phyloP scores from a whole-genome alignment of 305 asterid genomes.

The Fraxinus floribunda region DNA sequence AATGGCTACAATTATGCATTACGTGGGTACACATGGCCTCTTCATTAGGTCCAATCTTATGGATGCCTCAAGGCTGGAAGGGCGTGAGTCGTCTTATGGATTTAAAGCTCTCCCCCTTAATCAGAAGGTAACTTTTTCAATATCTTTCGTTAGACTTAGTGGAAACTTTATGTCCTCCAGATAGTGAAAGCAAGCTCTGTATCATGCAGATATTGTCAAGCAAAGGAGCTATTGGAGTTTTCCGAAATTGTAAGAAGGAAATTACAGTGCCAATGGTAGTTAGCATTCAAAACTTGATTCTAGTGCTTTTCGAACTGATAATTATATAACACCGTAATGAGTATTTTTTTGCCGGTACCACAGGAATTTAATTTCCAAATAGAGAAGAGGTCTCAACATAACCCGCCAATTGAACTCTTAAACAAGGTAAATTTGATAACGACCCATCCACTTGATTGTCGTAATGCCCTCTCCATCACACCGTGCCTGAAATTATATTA shows the following conservation, averaged over 20 bases:
- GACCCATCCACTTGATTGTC: constrained; percentile 16
- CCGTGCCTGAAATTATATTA: not conserved
- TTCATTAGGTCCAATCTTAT: constrained; percentile 27
- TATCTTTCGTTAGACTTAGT: not conserved
- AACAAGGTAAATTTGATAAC: constrained; percentile 50
- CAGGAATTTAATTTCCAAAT: constrained; percentile 84
- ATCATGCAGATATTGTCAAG: constrained; percentile 67
- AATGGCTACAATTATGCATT: not conserved
- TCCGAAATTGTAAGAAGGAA: constrained; percentile 67
- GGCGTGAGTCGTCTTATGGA: constrained; percentile 20
- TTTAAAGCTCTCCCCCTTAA: constrained; percentile 54
- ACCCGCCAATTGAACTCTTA: constrained; percentile 72
- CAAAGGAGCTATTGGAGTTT: constrained; percentile 84
- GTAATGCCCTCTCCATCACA: not conserved
- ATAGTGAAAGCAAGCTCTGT: not conserved
- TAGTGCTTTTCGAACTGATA: not conserved
- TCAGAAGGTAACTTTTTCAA: constrained; percentile 34
- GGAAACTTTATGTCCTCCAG: not conserved
- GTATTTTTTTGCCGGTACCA: constrained; percentile 18
- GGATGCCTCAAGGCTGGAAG: constrained; percentile 30
- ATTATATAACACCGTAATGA: constrained; percentile 14
- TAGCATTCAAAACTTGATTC: constrained; percentile 17
- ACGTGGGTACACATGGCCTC: not conserved
- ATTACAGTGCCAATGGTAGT: constrained; percentile 74
- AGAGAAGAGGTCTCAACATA: constrained; percentile 57